These are phyloP conservation scores for Quercus berberidifolia DNA, from an alignment of 306 rosid species.

Conservation along the genomic window DNA sequence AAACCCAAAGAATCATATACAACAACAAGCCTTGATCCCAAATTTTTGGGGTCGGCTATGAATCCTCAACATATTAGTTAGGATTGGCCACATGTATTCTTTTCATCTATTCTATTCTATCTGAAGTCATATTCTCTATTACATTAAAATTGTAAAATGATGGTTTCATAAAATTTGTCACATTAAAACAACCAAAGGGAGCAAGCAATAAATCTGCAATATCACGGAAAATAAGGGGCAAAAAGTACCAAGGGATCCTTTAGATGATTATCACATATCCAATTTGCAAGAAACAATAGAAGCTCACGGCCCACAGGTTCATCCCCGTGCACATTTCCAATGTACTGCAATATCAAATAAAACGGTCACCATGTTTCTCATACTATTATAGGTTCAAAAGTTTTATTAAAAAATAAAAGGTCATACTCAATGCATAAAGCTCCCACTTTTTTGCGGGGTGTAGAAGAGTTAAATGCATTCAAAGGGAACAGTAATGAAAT, in stretches of 20 bases:
- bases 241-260: conserved; percentile 78
- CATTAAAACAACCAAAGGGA: background rate
- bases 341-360: conserved; percentile 65
- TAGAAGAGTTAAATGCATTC: background rate
- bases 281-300: conserved; percentile 73
- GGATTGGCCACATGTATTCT: no score
- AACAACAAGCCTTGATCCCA: no score
- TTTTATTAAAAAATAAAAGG: no score
- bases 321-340: conserved; percentile 96
- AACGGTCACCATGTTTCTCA: conserved; percentile 19
- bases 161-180: background rate
- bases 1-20: background rate
- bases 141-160: no score
- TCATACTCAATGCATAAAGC: no score
- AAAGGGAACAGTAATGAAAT: background rate
- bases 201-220: conserved; percentile 1
- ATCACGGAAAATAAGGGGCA: background rate
- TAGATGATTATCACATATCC: conserved; percentile 87
- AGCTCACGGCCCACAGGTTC: conserved; percentile 96
- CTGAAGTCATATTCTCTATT: no score
- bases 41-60: no score
- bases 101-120: no score
- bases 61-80: no score
- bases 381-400: conserved; percentile 6
- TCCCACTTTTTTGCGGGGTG: no score